phyloP scores from a whole-genome alignment of 2,329 filamentous ascomycete species.

The Gyromitra esculenta region DNA sequence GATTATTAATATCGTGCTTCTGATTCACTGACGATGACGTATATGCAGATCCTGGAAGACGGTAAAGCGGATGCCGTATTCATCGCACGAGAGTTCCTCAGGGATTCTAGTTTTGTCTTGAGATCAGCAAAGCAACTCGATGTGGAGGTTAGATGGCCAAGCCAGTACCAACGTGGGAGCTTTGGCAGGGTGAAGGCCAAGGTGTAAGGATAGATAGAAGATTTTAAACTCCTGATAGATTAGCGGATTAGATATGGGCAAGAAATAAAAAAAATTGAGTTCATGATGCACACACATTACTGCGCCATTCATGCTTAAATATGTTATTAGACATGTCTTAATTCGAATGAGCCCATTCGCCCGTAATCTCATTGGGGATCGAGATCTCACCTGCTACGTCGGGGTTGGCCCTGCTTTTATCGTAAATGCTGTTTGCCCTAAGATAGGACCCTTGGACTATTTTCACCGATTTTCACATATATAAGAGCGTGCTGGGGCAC shows the following conservation, averaged over 20 bases:
- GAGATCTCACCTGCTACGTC: no score
- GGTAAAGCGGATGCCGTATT: slow-evolving; percentile 74
- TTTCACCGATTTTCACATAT: no score
- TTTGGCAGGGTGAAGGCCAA: slow-evolving; percentile 30
- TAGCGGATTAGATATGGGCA: not conserved
- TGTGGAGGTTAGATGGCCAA: slow-evolving; percentile 75
- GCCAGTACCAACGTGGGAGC: slow-evolving; percentile 63
- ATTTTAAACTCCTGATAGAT: not conserved
- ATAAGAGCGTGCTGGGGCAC: no score
- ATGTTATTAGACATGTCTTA: not conserved
- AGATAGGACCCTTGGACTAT: no score
- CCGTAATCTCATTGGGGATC: not conserved
- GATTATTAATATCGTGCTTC: slow-evolving; percentile 10
- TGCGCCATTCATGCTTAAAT: no score
- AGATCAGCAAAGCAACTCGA: slow-evolving; percentile 76
- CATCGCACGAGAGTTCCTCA: slow-evolving; percentile 78
- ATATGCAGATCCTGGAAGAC: slow-evolving; percentile 61
- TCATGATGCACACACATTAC: not conserved
- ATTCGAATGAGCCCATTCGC: not conserved
- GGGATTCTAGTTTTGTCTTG: slow-evolving; percentile 82
- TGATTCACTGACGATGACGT: slow-evolving; percentile 10
- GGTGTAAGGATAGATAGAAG: not conserved
- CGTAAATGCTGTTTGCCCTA: no score
- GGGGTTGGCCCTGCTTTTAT: no score
- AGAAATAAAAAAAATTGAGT: not conserved